Base-by-base conservation (phyloP, 192 early-diverging fungal genomes). In the Haplosporangium gracile region DNA sequence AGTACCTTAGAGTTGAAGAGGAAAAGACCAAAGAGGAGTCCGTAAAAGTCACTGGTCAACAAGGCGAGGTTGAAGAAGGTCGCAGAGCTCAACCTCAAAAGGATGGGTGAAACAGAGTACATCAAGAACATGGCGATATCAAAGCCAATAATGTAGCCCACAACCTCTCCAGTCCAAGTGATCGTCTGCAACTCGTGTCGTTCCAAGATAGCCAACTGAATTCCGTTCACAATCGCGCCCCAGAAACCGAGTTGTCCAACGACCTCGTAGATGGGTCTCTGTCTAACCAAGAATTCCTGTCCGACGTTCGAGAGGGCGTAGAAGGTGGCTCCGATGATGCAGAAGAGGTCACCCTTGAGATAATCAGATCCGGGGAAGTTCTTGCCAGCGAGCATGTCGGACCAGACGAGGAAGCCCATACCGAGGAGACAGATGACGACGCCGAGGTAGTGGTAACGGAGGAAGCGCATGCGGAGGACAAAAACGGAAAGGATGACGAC, bases 31-130 rank as follows among this genome's bases (percentile, higher is more conserved):
- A 96, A 96, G 63, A 95, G 89, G 40, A 95, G 88, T 2, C 94
- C 93, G 80, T 95, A 96, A 76, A 96, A 95, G 85, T 96, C 95
- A 77, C 93, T 94, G 10, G 95, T 95, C 77, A 96, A 87, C 18
- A 96, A 87, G 38, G 93, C 94, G 74, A 96, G 77, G 78, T 96
- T 96, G 88, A 95, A 96, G 74, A 96, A 92, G 34, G 94, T 91
- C 1, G 95, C 95, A 45, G 93, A 94, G 73, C 93, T 90, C 70
- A 93, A 57, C 13, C 94, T 90, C 89, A 96, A 95, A 69, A 96
- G 75, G 74, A 94, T 88, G n/a, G 95, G 95, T 1, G 93, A 91
- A 22, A 93, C 70, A 29, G 93, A 90, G 76, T 96, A 96, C 36
- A 96, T 79, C 32, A 90, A 79, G 90, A 95, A 94, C 92, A 96